Percentiles rank a stretch among this genome's conserved stretches.
Conservation (phyloP, 2,329 filamentous ascomycete species). For the Phialophora macrospora region DNA sequence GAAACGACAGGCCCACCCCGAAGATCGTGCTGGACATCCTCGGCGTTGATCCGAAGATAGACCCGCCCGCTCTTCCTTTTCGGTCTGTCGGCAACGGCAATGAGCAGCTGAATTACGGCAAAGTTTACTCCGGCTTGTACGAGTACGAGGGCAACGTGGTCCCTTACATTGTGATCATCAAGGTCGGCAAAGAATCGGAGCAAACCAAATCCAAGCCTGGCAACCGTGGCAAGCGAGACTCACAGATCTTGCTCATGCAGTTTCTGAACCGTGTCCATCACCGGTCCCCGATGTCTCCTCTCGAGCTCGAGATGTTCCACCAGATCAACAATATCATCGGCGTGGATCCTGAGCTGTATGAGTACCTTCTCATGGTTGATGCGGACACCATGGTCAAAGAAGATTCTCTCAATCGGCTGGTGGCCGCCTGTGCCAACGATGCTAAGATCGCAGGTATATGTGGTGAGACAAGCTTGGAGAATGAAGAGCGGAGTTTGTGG, state of each 20-base stretch:
- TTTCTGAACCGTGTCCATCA: constrained; percentile 98
- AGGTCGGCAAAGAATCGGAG: constrained; percentile 96
- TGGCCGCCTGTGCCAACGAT: constrained; percentile 90
- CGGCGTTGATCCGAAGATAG: constrained; percentile 94
- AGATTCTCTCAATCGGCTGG: constrained; percentile 88
- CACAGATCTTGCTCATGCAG: constrained; percentile 92
- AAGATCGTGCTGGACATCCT: constrained; percentile 98
- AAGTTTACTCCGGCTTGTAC: constrained; percentile 97
- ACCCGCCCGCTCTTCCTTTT: constrained; percentile 91
- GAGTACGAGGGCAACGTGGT: constrained; percentile 98
- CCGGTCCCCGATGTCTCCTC: constrained; percentile 88
- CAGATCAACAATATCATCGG: constrained; percentile 99
- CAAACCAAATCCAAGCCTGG: constrained; percentile 89
- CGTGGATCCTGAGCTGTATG: constrained; percentile 95
- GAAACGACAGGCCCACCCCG: constrained; percentile 94
- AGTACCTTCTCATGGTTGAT: constrained; percentile 96
- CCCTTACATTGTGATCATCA: constrained; percentile 93
- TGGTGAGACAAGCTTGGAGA: constrained; percentile 93
- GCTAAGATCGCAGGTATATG: constrained; percentile 97
- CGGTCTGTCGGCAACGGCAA: constrained; percentile 86
- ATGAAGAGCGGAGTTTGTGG: constrained; percentile 95
- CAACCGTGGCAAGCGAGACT: constrained; percentile 98
- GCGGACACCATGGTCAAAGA: constrained; percentile 93
- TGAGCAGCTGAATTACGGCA: constrained; percentile 96
- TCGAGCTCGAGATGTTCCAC: constrained; percentile 98